Percentiles rank a stretch among this genome's conserved stretches.
phyloP scores from a whole-genome alignment of 2,329 filamentous ascomycete species.

The Apiospora pterosperma region DNA sequence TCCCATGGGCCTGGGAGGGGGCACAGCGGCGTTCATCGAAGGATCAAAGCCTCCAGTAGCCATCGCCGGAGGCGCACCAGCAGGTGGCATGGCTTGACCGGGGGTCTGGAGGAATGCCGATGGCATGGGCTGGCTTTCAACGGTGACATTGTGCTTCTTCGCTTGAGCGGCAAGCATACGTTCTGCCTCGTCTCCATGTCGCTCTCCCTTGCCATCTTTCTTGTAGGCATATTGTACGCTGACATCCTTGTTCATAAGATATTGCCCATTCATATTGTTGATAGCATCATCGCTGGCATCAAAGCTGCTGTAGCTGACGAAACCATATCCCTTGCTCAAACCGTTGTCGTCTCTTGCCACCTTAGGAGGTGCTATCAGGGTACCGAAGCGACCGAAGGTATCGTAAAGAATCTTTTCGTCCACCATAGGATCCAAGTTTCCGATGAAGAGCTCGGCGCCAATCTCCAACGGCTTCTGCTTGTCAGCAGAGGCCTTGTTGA shows the following conservation, averaged over 20 bases:
- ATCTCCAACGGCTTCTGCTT: conserved; percentile 93
- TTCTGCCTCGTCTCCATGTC: conserved; percentile 93
- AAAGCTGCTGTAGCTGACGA: conserved; percentile 90
- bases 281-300: conserved; percentile 91
- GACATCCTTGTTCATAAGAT: conserved; percentile 94
- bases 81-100: conserved; percentile 21
- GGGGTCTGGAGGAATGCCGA: conserved; percentile 61
- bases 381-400: conserved; percentile 88
- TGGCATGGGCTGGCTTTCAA: conserved; percentile 73
- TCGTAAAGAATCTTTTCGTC: conserved; percentile 96
- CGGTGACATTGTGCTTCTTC: conserved; percentile 88
- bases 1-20: conserved; percentile 35
- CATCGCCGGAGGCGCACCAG: conserved; percentile 22
- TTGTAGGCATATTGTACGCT: conserved; percentile 98
- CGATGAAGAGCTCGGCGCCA: conserved; percentile 94
- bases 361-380: conserved; percentile 80
- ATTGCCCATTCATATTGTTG: conserved; percentile 91
- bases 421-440: conserved; percentile 90
- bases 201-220: conserved; percentile 96
- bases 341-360: conserved; percentile 87
- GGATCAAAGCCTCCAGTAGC: conserved; percentile 18
- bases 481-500: conserved; percentile 90
- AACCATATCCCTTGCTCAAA: conserved; percentile 91
- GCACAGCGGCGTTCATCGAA: conserved; percentile 21
- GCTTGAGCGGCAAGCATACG: conserved; percentile 87